Conservation (phyloP, 108 stramenopile species). For the Seminavis robusta region DNA sequence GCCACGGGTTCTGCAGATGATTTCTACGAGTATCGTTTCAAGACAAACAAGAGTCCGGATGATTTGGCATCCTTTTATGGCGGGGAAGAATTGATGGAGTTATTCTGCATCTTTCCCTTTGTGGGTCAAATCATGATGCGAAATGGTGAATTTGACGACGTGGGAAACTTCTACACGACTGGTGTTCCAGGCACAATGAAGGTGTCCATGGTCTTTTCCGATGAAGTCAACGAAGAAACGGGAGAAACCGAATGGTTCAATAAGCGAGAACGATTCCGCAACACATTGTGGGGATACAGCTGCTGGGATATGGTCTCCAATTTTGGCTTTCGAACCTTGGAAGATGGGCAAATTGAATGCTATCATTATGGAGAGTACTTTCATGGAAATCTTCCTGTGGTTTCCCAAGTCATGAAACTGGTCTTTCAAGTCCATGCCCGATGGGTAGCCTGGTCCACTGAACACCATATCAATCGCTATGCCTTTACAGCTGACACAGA, state of each 20-base stretch:
- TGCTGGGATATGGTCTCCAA: slow-evolving; percentile 44
- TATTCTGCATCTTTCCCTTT: slow-evolving; percentile 47
- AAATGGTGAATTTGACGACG: slow-evolving; percentile 37
- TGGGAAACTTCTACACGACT: slow-evolving; percentile 26
- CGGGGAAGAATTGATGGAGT: slow-evolving; percentile 49
- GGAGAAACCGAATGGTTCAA: slow-evolving; percentile 38
- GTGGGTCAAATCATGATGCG: slow-evolving; percentile 48
- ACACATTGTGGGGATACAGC: slow-evolving; percentile 22
- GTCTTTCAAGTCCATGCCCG: slow-evolving; percentile 32
- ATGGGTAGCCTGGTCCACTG: slow-evolving; percentile 27
- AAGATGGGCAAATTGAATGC: slow-evolving; percentile 17
- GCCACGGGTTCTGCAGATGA: slow-evolving; percentile 24
- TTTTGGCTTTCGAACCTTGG: slow-evolving; percentile 30
- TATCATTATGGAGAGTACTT: slow-evolving; percentile 44
- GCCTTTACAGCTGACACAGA: slow-evolving; percentile 24
- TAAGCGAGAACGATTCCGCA: slow-evolving; percentile 43
- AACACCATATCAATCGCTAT: slow-evolving; percentile 44
- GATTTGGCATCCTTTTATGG: slow-evolving; percentile 45
- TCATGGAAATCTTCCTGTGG: slow-evolving; percentile 22
- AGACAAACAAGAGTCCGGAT: slow-evolving; percentile 22
- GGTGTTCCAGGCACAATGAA: slow-evolving; percentile 35
- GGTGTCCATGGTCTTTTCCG: slow-evolving; percentile 40
- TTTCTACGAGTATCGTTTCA: slow-evolving; percentile 37
- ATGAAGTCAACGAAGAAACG: slow-evolving; percentile 25
- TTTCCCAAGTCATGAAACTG: slow-evolving; percentile 12